A percentile compares a stretch with the other conserved stretches of the same genome.
Evolutionary conservation across 2,329 filamentous ascomycete genomes (phyloP).

Genomic region (Metarhizium guizhouense): DNA sequence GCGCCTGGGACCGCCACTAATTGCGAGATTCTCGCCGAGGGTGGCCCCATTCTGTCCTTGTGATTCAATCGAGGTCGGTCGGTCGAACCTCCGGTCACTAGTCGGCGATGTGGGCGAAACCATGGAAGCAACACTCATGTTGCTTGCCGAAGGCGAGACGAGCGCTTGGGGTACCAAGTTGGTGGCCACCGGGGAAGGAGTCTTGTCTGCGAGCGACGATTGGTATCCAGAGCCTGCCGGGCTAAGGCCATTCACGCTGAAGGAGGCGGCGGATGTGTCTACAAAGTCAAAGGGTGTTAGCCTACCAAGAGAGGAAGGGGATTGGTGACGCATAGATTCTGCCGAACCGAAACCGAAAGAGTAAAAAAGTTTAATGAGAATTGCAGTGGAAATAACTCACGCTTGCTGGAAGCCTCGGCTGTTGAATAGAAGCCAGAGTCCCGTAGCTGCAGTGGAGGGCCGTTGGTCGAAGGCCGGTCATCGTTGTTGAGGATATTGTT

Average conservation of each 20-base stretch:
- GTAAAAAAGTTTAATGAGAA: constrained; percentile 2
- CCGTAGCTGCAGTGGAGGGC: constrained; percentile 24
- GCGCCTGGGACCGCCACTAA: constrained; percentile 45
- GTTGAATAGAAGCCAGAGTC: constrained; percentile 37
- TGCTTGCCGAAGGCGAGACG: constrained; percentile 45
- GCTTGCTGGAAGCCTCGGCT: constrained; percentile 32
- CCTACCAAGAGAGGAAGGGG: background rate
- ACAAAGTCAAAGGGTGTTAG: constrained; percentile 2
- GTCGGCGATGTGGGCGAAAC: constrained; percentile 49
- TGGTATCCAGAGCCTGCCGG: constrained; percentile 40
- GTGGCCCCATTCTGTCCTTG: constrained; percentile 19
- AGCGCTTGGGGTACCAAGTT: constrained; percentile 43
- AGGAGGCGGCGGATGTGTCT: constrained; percentile 32
- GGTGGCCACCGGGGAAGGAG: constrained; percentile 48
- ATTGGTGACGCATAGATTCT: background rate
- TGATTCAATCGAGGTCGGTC: constrained; percentile 28
- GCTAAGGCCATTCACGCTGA: constrained; percentile 27
- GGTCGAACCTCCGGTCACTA: constrained; percentile 33
- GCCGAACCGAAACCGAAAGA: background rate
- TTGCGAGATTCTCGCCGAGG: constrained; percentile 26
- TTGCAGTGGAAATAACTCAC: constrained; percentile 18
- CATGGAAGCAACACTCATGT: constrained; percentile 60
- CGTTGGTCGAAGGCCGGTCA: constrained; percentile 18
- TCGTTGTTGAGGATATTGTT: constrained; percentile 30
- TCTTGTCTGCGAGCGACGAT: constrained; percentile 47